These are phyloP conservation scores for Pseudonitzschia multistriata DNA, from an alignment of 108 stramenopile genomes.

Conservation along the genomic window DNA sequence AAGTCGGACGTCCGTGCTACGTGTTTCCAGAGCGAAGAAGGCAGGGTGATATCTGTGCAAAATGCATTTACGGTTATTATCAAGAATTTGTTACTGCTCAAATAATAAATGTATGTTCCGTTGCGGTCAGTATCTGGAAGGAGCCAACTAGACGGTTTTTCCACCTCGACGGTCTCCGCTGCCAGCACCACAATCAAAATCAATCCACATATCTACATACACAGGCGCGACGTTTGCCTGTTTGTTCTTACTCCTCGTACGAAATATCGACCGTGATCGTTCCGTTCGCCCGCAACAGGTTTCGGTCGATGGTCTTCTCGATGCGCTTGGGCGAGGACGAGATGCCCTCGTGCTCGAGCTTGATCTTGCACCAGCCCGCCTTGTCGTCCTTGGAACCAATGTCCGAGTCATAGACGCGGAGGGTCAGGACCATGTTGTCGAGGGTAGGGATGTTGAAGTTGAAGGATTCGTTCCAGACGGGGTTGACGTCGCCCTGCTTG, in stretches of 20 bases:
- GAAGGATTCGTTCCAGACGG: slow-evolving; percentile 49
- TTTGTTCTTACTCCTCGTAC: slow-evolving; percentile 9
- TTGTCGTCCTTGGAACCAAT: slow-evolving; percentile 40
- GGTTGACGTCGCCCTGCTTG: slow-evolving; percentile 52
- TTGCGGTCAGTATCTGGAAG: no score
- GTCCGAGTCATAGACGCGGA: slow-evolving; percentile 52
- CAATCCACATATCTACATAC: no score
- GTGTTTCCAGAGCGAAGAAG: no score
- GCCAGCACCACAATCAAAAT: no score
- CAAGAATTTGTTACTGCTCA: no score
- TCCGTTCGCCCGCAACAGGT: slow-evolving; percentile 19
- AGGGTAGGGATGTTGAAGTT: slow-evolving; percentile 37
- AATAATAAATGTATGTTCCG: no score
- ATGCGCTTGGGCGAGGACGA: slow-evolving; percentile 24
- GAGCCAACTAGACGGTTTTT: no score
- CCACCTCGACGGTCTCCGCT: no score
- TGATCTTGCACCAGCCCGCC: slow-evolving; percentile 39
- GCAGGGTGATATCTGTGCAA: no score
- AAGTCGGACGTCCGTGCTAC: no score
- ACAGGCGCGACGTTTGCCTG: no score
- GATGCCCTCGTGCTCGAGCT: slow-evolving; percentile 40
- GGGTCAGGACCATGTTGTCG: slow-evolving; percentile 51
- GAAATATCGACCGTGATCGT: slow-evolving; percentile 4
- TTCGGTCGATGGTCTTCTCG: slow-evolving; percentile 28
- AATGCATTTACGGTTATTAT: no score